Conservation (phyloP, 2,329 filamentous ascomycete genomes). For the Ophiosphaerella narmari region DNA sequence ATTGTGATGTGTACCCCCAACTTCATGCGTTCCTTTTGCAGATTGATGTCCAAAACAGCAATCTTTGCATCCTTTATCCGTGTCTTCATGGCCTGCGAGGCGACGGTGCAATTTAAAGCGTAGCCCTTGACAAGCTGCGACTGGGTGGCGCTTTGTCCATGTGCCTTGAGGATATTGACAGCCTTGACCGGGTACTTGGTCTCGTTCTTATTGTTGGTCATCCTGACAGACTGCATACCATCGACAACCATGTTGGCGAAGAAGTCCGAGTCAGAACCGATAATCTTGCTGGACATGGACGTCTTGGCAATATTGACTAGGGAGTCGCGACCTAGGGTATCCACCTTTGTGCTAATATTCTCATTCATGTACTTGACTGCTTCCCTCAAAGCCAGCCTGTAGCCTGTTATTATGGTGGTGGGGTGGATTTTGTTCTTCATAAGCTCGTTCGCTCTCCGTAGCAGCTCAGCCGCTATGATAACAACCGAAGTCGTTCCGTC, state of each 20-base stretch:
- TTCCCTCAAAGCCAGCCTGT: slow-evolving; percentile 91
- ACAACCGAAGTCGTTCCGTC: slow-evolving; percentile 98
- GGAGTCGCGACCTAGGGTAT: slow-evolving; percentile 85
- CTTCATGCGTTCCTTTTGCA: slow-evolving; percentile 99
- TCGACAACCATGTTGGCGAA: slow-evolving; percentile 98
- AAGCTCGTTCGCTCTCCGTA: slow-evolving; percentile 92
- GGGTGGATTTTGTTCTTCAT: slow-evolving; percentile 99
- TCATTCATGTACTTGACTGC: slow-evolving; percentile 99
- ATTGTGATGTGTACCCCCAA: slow-evolving; percentile 97
- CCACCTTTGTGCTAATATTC: slow-evolving; percentile 95
- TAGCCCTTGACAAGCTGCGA: slow-evolving; percentile 94
- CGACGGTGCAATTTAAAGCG: slow-evolving; percentile 97
- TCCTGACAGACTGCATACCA: slow-evolving; percentile 92
- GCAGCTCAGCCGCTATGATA: slow-evolving; percentile 91
- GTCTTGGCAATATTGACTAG: slow-evolving; percentile 96
- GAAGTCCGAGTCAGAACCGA: slow-evolving; percentile 93
- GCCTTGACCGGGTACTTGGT: slow-evolving; percentile 98
- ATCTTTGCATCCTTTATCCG: slow-evolving; percentile 93
- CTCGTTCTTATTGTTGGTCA: slow-evolving; percentile 87
- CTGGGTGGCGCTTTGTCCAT: slow-evolving; percentile 89
- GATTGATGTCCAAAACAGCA: slow-evolving; percentile 93
- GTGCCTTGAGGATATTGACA: slow-evolving; percentile 97
- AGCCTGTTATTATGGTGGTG: slow-evolving; percentile 98
- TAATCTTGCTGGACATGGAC: slow-evolving; percentile 99
- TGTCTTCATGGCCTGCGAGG: slow-evolving; percentile 97